Conservation (phyloP, 345 rosid species). For the Toxicodendron radicans region DNA sequence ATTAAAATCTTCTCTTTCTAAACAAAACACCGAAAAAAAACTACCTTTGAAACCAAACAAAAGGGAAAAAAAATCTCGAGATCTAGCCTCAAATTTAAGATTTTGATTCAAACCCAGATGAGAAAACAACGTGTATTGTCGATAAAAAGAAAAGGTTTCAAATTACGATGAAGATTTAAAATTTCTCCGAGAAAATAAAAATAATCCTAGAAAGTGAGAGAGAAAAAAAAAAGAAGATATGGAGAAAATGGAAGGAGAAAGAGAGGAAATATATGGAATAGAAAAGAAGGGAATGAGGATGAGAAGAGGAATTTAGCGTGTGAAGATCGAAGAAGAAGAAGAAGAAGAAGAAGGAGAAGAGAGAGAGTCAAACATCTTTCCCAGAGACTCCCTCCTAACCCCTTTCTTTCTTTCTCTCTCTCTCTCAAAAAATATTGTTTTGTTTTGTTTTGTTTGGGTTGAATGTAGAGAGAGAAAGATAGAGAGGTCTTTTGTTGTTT, state of each 20-base stretch:
- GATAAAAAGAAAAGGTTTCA: background rate
- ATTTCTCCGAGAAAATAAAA: background rate
- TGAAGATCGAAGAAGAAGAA: conserved; percentile 12
- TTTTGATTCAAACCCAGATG: conserved; percentile 6
- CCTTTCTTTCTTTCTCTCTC: background rate
- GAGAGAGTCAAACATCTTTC: conserved; percentile 35
- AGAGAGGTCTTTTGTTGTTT: conserved; percentile 1
- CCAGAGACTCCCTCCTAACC: conserved; percentile 20
- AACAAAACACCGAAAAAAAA: conserved; percentile 7
- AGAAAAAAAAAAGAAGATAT: background rate
- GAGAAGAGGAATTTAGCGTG: conserved; percentile 20
- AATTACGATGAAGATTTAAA: background rate
- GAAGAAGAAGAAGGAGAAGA: background rate
- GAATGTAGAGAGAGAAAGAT: conserved; percentile 12
- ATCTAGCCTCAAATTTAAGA: conserved; percentile 11
- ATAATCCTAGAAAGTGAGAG: background rate
- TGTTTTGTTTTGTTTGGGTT: background rate
- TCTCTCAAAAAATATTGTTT: background rate
- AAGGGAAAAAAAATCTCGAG: background rate
- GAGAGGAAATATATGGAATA: conserved; percentile 2
- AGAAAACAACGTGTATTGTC: background rate
- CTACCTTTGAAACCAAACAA: background rate
- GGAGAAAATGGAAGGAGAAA: background rate
- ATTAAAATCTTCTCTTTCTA: conserved; percentile 17
- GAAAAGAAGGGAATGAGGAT: background rate